Base-by-base conservation (phyloP, 768 basidiomycete genomes). In the Hericium coralloides region DNA sequence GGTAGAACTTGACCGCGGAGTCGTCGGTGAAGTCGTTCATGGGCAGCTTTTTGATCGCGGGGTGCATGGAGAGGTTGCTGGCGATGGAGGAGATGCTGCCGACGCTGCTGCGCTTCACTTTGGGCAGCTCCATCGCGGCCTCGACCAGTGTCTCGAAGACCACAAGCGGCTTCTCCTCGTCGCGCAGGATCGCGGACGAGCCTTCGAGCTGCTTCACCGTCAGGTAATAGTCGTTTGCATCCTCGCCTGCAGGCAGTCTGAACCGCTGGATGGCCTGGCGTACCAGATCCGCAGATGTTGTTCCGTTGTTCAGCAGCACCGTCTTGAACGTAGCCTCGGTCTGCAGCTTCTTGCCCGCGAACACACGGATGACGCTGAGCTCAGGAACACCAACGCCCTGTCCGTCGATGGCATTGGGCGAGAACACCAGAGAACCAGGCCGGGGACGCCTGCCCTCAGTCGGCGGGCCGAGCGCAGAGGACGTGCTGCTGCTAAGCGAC, bases 11-110 rank as follows among this genome's bases (percentile, higher is more conserved):
- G 72, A 98, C 95, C 0, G 88, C 85, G 3, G 94, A 93, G 67
- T 98, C 97, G 63, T 99, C 97, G 45, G 90, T 90, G 67, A 95
- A 98, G 68, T 98, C 97, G 64, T 95, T 97, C 92, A 97, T 95
- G 48, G 89, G 84, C 41, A 98, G 74, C 67, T 89, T 91, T 66
- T 83, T 86, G 70, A 98, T 99, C 15, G 97, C 95, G 17, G 95
- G 95, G 66, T 98, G 92, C 82, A 91, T 87, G 3, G 89, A 90
- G 25, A 98, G 76, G 66, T 95, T 94, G 67, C 91, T 94, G 37
- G 88, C 79, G 22, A 99, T 76, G n/a, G 92, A 95, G 65, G 85
- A 92, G 63, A 99, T 95, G 67, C 92, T 95, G 39, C 93, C 91
- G 55, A 98, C 83, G 59, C 89, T 92, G 63, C 91, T 93, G 57